Base-by-base conservation (phyloP, 768 basidiomycete genomes). In the Tubosaeta sp. region DNA sequence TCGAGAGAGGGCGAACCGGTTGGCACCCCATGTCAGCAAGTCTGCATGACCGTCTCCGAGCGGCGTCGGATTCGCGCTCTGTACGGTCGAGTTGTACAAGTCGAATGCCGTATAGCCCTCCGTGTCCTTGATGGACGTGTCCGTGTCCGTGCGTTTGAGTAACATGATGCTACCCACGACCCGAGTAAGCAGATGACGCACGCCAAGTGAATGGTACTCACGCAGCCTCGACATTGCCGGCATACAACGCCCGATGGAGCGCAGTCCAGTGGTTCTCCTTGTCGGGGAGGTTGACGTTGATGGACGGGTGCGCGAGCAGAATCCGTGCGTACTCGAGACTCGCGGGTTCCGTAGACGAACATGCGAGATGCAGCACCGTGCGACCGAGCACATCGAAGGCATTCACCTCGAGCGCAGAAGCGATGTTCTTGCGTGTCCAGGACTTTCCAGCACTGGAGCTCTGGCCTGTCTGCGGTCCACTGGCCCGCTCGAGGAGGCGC, bases 71-170 rank as follows among this genome's bases (percentile, higher is more conserved):
- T 82, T 82, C 4, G 88, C 89, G 25, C 80, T 87, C 62, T 80
- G 76, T 54, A 95, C 71, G 0, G 93, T 95, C 4, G 88, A 87
- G 64, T 97, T 97, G 71, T 92, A 96, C 30, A 98, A 70, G 63
- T 98, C 94, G 54, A 92, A 92, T 0, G 93, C 84, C 0, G 91
- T 92, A 66, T 94, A 87, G 0, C 90, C 95, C 58, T 97, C 95
- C 25, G 74, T 61, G 62, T 97, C 95, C 64, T 91, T 92, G 51
- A 88, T 57, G 5, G 77, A 70, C 0, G 74, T 69, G 64, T 96
- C 90, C 21, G 81, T 81, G 60, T 95, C 92, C 19, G 76, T 60
- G 34, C 83, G 81, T 59, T 86, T 82, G 46, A 96, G 70, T 7
- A 98, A 77, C 31, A 94, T 73, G 41, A 90, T 70, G 3, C 88